These are phyloP conservation scores for Colletotrichum sp. DNA, from an alignment of 2,329 filamentous ascomycete genomes.

Conservation along the genomic window DNA sequence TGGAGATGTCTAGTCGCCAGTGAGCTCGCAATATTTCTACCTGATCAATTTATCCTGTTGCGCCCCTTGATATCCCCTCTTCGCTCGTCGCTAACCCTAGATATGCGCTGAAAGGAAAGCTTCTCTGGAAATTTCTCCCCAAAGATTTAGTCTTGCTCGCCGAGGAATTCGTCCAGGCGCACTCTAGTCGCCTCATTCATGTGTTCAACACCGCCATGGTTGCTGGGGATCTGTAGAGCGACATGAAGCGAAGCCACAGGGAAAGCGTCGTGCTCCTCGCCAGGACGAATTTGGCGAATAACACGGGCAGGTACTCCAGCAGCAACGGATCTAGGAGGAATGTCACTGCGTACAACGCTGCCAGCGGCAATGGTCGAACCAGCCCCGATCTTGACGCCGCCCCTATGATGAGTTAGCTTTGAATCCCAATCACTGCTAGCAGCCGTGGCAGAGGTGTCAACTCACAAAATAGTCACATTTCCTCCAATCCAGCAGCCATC, in stretches of 20 bases:
- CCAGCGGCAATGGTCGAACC: conserved; percentile 34
- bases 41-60: not conserved
- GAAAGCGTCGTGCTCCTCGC: not conserved
- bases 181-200: not conserved
- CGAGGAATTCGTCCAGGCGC: not conserved
- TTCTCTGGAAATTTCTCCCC: rapidly evolving
- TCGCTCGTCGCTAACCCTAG: not conserved
- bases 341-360: conserved; percentile 29
- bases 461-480: conserved; percentile 36
- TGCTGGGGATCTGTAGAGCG: not conserved
- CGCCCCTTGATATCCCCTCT: not conserved
- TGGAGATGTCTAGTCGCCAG: rapidly evolving
- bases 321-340: conserved; percentile 30
- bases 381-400: conserved; percentile 31
- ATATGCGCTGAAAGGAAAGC: not conserved
- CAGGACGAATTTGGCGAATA: not conserved
- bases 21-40: not conserved
- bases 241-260: not conserved
- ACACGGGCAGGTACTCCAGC: conserved; percentile 27
- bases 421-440: not conserved
- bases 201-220: not conserved
- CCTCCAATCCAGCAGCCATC: conserved; percentile 45
- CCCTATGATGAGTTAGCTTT: not conserved
- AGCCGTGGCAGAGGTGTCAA: not conserved
- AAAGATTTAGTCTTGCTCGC: not conserved